Conservation (phyloP, 306 rosid genomes). For the barrel medic (Medicago truncatula) region MtrunA17r5.0-ANR NC_053044.1:58645501-58646000, state of each 20-base stretch:
- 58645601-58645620: constrained; percentile 38
- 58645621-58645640: constrained; percentile 32
- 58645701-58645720: background rate
- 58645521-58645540: constrained; percentile 54
- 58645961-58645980: constrained; percentile 55
- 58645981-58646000: background rate
- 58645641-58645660: constrained; percentile 17
- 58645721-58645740: background rate
- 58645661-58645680: constrained; percentile 28
- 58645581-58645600: constrained; percentile 49
- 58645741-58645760: background rate
- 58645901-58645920: constrained; percentile 64
- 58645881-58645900: constrained; percentile 45
- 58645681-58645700: constrained; percentile 59
- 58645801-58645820: constrained; percentile 45
- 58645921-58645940: constrained; percentile 46
- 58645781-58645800: constrained; percentile 47
- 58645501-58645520: constrained; percentile 47
- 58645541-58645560: constrained; percentile 37
- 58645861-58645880: constrained; percentile 42
- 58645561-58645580: constrained; percentile 49
- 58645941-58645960: constrained; percentile 53
- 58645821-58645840: constrained; percentile 50
- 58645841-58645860: constrained; percentile 43
- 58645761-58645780: background rate